These are phyloP conservation scores for Termitomyces sp. DNA, from an alignment of 768 basidiomycete species.

Conservation along the genomic window DNA sequence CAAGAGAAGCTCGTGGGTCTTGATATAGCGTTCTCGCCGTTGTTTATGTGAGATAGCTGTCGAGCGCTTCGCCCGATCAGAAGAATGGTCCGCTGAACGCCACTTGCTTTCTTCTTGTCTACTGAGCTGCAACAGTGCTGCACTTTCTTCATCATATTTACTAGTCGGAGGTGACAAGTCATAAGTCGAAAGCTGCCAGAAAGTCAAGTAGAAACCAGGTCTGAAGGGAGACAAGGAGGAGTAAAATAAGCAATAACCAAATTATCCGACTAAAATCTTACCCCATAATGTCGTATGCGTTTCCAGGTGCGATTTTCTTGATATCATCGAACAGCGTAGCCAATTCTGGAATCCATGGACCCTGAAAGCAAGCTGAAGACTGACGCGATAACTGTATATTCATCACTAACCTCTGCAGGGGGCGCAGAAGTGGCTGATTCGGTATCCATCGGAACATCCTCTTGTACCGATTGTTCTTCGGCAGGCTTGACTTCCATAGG, in stretches of 20 bases:
- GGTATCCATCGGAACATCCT: conserved; percentile 51
- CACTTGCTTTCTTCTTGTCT: conserved; percentile 64
- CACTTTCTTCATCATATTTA: conserved; percentile 76
- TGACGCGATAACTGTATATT: background rate
- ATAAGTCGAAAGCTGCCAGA: conserved; percentile 94
- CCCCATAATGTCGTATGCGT: conserved; percentile 64
- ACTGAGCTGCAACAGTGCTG: conserved; percentile 52
- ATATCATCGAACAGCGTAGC: conserved; percentile 70
- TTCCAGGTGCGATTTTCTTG: conserved; percentile 62
- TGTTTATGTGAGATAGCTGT: conserved; percentile 53
- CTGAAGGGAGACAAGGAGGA: conserved; percentile 30
- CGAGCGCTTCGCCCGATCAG: conserved; percentile 54
- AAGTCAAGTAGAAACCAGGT: conserved; percentile 89
- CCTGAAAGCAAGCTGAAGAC: conserved; percentile 30
- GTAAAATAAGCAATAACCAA: conserved; percentile 3
- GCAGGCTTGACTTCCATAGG: conserved; percentile 20
- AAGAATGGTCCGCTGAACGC: conserved; percentile 62
- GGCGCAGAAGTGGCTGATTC: conserved; percentile 27
- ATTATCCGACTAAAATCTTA: conserved; percentile 27
- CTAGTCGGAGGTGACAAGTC: conserved; percentile 76
- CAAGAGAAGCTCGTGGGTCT: conserved; percentile 50
- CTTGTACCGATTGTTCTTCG: conserved; percentile 20
- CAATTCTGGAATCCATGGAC: conserved; percentile 78
- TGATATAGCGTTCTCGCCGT: conserved; percentile 60
- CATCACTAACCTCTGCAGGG: conserved; percentile 32